Percentiles rank a stretch among this genome's conserved stretches.
Conservation (phyloP, 768 basidiomycete species). For the Arthromyces matolae region DNA sequence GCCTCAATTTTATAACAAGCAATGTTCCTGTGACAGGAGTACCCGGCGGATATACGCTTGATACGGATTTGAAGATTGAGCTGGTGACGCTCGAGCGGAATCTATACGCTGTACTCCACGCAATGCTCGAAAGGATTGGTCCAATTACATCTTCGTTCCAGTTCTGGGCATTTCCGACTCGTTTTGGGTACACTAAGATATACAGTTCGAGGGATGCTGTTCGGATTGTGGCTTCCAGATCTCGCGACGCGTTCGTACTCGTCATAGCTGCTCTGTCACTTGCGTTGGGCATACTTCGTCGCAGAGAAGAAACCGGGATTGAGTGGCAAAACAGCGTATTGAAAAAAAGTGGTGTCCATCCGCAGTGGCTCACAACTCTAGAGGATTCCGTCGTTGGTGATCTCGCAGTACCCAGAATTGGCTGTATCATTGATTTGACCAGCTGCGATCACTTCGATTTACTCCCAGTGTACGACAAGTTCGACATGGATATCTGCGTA, state of each 20-base stretch:
- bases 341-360: constrained; percentile 3
- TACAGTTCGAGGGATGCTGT: not conserved
- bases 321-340: constrained; percentile 9
- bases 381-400: constrained; percentile 9
- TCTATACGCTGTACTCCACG: constrained; percentile 1
- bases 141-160: constrained; percentile 1
- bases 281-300: not conserved
- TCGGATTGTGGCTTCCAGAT: not conserved
- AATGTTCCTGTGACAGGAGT: not conserved
- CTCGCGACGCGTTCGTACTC: constrained; percentile 13
- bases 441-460: not conserved
- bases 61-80: not conserved
- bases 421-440: constrained; percentile 10
- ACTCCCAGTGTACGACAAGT: not conserved
- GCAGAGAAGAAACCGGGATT: not conserved
- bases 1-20: not conserved
- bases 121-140: not conserved
- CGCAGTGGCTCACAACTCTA: constrained; percentile 7
- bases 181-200: constrained; percentile 1
- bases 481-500: not conserved
- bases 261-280: constrained; percentile 13
- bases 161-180: constrained; percentile 4
- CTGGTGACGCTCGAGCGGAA: constrained; percentile 6
- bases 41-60: not conserved
- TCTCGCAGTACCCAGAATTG: not conserved